Evolutionary conservation across 1,284 basidiomycete species (phyloP).

Genomic region (Leccinum variabile): DNA sequence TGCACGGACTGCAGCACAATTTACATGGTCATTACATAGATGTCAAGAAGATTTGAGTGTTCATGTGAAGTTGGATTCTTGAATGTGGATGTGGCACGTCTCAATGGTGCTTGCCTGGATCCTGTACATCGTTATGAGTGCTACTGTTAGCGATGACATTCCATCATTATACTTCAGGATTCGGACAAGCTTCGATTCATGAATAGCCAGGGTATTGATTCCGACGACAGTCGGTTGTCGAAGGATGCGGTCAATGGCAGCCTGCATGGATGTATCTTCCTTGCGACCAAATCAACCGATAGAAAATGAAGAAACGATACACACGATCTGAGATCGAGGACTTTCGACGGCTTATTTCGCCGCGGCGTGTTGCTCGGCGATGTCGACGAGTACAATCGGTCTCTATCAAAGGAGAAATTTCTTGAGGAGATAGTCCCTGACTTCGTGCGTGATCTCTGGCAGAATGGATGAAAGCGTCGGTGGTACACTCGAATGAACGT

Average conservation of each 20-base stretch:
- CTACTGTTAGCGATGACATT: neutral
- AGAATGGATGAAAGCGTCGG: constrained; percentile 13
- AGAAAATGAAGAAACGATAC: constrained; percentile 7
- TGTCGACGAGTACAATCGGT: constrained; percentile 5
- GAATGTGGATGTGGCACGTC: neutral
- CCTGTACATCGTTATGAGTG: constrained; percentile 18
- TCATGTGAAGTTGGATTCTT: neutral
- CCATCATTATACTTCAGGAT: constrained; percentile 15
- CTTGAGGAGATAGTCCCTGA: neutral
- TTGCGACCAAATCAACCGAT: constrained; percentile 7
- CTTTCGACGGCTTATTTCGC: constrained; percentile 25
- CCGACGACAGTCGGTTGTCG: constrained; percentile 24
- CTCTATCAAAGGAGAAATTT: neutral
- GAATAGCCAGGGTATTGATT: constrained; percentile 4
- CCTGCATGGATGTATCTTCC: constrained; percentile 27
- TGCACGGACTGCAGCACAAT: too few relatives aligned
- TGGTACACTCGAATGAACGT: constrained; percentile 3
- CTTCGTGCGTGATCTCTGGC: constrained; percentile 19
- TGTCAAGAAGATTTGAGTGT: neutral
- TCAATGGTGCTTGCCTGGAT: neutral
- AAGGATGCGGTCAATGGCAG: constrained; percentile 33
- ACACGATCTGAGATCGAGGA: constrained; percentile 31
- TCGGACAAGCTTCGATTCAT: neutral
- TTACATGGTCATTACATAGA: too few relatives aligned
- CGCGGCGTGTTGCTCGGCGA: neutral